Conservation (phyloP, 2,329 filamentous ascomycete genomes). For the Neurospora sp. region DNA sequence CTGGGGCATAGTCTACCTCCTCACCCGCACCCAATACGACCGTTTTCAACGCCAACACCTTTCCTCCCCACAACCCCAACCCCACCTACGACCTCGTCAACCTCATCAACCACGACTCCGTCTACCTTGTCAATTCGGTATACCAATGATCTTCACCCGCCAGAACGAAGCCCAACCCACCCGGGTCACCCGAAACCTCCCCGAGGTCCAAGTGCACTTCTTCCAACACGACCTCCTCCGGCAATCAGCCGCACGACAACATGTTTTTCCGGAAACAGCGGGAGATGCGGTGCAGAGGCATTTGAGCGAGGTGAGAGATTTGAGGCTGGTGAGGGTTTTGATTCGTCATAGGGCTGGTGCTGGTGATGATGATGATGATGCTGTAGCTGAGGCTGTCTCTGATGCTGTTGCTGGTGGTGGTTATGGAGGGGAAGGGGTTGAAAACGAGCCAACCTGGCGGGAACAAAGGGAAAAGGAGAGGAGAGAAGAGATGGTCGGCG, state of each 20-base stretch:
- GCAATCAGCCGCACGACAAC: background rate
- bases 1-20: slow-evolving; percentile 47
- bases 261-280: background rate
- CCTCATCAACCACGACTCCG: background rate
- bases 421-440: background rate
- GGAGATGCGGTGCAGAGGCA: background rate
- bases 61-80: background rate
- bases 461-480: background rate
- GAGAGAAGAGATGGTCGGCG: background rate
- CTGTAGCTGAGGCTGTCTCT: background rate
- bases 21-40: slow-evolving; percentile 22
- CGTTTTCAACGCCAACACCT: background rate
- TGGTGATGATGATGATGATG: background rate
- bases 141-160: background rate
- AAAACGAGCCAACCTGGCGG: background rate
- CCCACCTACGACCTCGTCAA: background rate
- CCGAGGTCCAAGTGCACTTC: background rate
- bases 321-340: background rate
- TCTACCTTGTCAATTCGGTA: background rate
- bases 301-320: background rate
- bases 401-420: background rate
- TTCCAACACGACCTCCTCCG: background rate
- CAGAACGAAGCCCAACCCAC: background rate
- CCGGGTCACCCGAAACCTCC: background rate
- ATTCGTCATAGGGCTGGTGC: too few species aligned